These are phyloP conservation scores for Endothia cerciana DNA, from an alignment of 2,329 filamentous ascomycete genomes.

Conservation along the genomic window DNA sequence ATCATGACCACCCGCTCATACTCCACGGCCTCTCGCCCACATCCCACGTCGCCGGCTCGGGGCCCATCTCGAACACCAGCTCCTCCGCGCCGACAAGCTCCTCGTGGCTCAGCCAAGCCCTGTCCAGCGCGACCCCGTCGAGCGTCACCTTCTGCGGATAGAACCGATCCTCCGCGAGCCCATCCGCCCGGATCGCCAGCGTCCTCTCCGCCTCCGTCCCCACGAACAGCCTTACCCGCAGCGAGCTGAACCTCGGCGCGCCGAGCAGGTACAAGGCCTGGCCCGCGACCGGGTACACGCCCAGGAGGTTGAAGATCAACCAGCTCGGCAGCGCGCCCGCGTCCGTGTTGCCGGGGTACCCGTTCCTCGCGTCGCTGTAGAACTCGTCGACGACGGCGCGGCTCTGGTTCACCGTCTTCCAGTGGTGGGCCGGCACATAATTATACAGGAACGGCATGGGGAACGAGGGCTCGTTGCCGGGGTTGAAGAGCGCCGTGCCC, in stretches of 20 bases:
- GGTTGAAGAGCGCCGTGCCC: constrained; percentile 21
- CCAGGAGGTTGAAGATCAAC: constrained; percentile 55
- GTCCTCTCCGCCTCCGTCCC: constrained; percentile 12
- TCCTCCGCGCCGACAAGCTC: constrained; percentile 14
- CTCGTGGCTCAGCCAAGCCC: constrained; percentile 20
- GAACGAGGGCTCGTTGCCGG: constrained; percentile 32
- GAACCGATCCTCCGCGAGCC: constrained; percentile 8
- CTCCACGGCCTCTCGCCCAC: constrained; percentile 22
- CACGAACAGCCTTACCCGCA: constrained; percentile 15
- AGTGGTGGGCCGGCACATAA: constrained; percentile 44
- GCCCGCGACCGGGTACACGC: constrained; percentile 51
- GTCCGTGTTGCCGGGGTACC: constrained; percentile 51
- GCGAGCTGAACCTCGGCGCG: constrained; percentile 46
- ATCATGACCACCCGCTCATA: constrained; percentile 22
- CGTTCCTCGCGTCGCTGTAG: constrained; percentile 43
- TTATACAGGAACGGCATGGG: constrained; percentile 58
- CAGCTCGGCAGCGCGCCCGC: constrained; percentile 53
- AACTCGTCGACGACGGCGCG: constrained; percentile 44
- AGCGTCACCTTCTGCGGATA: constrained; percentile 21
- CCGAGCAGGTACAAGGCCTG: constrained; percentile 51
- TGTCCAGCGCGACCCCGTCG: constrained; percentile 10
- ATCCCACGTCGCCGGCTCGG: constrained; percentile 22
- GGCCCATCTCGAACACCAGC: constrained; percentile 18
- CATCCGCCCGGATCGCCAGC: constrained; percentile 15
- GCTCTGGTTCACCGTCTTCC: constrained; percentile 41